Evolutionary conservation across 139 green algal genomes (phyloP), one percentile per base, ranked within the genome.

Genomic region (Volvox reticuliferus): DNA sequence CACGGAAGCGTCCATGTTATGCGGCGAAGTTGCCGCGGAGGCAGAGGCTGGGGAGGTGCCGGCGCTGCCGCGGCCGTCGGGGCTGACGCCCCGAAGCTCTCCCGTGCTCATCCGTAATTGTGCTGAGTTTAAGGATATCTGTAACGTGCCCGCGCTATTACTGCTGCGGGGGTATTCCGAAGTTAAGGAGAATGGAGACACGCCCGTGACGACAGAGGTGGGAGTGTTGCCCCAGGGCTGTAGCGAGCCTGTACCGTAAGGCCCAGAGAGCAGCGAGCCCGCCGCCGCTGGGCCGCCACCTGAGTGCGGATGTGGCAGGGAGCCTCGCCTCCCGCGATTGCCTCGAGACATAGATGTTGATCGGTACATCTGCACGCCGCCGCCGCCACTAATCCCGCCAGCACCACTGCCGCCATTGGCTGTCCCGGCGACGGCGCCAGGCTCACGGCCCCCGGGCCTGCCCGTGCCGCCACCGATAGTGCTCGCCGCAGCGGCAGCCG

Each of bases 101-200:
- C 79, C 79, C 22, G 50, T 71, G 79, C 79, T 86, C 3, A 28
- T 73, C 22, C 79, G 24, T 17, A 86, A 2, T 24, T 86, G 79
- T n/a, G 37, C 22, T 16, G 79, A 86, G 50, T 26, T 71, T 18
- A 86, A n/a, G 22, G 79, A 86, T 0, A 44, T 55, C n/a, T 20
- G 50, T 19, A 86, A 37, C 24, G 44, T 86, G 26, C 79, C 79
- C 1, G 79, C 50, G 79, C 79, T 86, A 37, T 86, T 86, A 55
- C 79, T 86, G 44, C 79, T 86, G 79, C 18, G 79, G 28, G 24
- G 50, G 44, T 63, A 86, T 24, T 86, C 79, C 0, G 21, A 55
- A 18, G 14, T n/a, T 28, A 81, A 35, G 32, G 75, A 21, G 32
- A 81, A 81, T 18, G 75, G 75, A 55, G 65, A 73, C 65, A 28